Base-by-base conservation (phyloP, 441 rosid species). In the Gossypium armourianum region DNA sequence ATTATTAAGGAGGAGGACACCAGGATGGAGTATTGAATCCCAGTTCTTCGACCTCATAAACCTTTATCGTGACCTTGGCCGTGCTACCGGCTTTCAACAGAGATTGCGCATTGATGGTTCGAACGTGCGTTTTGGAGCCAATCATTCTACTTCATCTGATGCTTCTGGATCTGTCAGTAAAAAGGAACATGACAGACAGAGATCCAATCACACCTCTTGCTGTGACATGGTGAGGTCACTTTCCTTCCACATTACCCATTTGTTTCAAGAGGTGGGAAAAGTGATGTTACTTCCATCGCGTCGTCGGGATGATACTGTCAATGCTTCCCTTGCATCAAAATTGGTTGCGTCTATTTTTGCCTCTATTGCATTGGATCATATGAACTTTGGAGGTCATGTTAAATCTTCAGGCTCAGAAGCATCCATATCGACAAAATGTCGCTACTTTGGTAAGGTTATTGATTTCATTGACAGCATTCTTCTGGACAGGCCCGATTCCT, bases 191-290 rank as follows among this genome's bases (percentile, higher is more conserved):
- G 97, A 90, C 81, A 90, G 84, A 75, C 89, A 85, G 77, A 88
- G 85, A 74, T 88, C 95, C 4, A 85, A 86, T 81, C 89, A 88
- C 76, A 81, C 87, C 69, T 92, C 97, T 36, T 90, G 99, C 79
- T 90, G 97, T 81, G 97, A 95, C 79, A 86, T 88, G 95, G 86
- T 90, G 78, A 87, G 86, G 76, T 92, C 97, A 52, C 87, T 95
- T 68, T 86, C 93, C 55, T 88, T 88, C 81, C 99, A 95, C 84
- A 89, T 95, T 62, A 85, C 87, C 47, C 90, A 88, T 84, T 76
- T 95, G 85, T 90, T 90, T 84, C 99, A 90, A 72, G 99, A 95
- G 89, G 77, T 95, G 81, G 97, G 99, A 70, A 95, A 95, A 81
- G 90, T 86, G 71, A 92, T 94, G 97, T 74, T 90, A 67, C 91